Conservation (phyloP, 345 rosid genomes). For the Arabis alpina region DNA sequence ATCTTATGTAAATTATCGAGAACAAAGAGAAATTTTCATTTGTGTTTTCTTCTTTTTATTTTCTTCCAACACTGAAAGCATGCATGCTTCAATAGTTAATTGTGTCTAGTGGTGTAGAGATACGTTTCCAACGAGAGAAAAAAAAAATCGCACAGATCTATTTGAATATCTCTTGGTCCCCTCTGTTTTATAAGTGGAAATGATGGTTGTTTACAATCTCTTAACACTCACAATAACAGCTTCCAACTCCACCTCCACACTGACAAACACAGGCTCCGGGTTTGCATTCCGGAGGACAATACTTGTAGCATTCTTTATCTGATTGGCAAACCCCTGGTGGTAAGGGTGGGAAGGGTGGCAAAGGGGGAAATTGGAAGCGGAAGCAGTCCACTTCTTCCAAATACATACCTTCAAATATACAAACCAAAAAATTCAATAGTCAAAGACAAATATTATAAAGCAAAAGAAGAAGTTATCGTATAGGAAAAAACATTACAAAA, state of each 20-base stretch:
- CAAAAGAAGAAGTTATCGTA: not conserved
- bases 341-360: too few relatives aligned
- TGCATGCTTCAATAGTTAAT: too few relatives aligned
- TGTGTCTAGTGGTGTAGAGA: too few relatives aligned
- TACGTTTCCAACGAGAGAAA: too few relatives aligned
- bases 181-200: not conserved
- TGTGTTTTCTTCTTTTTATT: too few relatives aligned
- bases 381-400: slow-evolving; percentile 17
- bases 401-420: slow-evolving; percentile 25
- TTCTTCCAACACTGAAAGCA: too few relatives aligned
- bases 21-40: too few relatives aligned
- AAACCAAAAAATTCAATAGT: slow-evolving; percentile 3
- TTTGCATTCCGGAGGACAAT: slow-evolving; percentile 12
- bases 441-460: not conserved
- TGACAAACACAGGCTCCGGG: slow-evolving; percentile 4
- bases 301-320: not conserved
- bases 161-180: not conserved
- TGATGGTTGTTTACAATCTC: not conserved
- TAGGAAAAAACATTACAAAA: slow-evolving; percentile 8
- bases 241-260: not conserved
- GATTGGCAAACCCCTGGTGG: not conserved
- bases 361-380: not conserved
- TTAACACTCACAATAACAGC: not conserved
- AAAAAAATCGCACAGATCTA: too few relatives aligned
- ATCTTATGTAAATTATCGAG: too few relatives aligned